A percentile compares a stretch with the other conserved stretches of the same genome.
Conservation (phyloP, 2,329 filamentous ascomycete species). For the Beauveria varroae region DNA sequence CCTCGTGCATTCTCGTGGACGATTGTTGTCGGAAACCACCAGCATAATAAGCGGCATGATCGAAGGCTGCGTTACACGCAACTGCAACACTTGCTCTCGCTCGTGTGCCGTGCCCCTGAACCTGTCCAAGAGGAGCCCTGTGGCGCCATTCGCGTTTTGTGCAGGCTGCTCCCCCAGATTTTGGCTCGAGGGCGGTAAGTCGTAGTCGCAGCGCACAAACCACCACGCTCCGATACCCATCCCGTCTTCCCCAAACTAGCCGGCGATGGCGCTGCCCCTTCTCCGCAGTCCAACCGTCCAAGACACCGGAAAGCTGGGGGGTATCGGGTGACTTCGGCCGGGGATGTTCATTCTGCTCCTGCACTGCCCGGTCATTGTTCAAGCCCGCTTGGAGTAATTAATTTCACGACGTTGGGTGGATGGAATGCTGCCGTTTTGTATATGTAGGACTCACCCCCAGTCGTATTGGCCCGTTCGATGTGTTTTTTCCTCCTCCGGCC, state of each 20-base stretch:
- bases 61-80: too few relatives aligned
- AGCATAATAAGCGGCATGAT: too few relatives aligned
- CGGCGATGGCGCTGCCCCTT: slow-evolving; percentile 2
- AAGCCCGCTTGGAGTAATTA: background rate
- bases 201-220: background rate
- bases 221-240: background rate
- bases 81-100: background rate
- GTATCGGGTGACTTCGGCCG: slow-evolving; percentile 10
- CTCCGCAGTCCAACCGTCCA: slow-evolving; percentile 3
- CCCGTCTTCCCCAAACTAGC: slow-evolving; percentile 5
- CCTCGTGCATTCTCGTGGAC: too few relatives aligned
- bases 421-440: background rate
- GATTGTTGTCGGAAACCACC: background rate
- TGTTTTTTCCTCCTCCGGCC: background rate
- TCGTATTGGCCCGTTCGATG: background rate
- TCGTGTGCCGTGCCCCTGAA: background rate
- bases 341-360: background rate
- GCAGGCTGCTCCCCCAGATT: slow-evolving; percentile 1
- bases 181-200: background rate
- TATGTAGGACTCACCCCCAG: slow-evolving; percentile 1
- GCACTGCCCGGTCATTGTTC: slow-evolving; percentile 5
- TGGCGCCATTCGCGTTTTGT: background rate
- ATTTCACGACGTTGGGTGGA: background rate
- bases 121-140: background rate
- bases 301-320: background rate